Base-by-base conservation (phyloP, 1,284 basidiomycete species). In the Pseudozyma flocculosa region DNA sequence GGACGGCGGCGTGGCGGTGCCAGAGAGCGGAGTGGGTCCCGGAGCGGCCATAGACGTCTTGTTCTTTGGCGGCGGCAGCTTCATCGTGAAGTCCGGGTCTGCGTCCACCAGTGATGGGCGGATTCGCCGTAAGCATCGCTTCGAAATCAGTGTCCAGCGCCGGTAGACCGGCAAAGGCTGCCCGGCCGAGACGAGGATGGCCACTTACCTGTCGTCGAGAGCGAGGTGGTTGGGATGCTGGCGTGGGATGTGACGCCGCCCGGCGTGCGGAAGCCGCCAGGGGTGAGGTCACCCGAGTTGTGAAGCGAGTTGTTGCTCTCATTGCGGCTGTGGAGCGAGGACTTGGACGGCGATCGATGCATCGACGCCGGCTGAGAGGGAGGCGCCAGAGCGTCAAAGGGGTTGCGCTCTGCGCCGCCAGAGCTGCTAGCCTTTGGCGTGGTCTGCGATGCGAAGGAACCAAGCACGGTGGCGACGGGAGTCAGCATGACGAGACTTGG, bases 41-140 rank as follows among this genome's bases (percentile, higher is more conserved):
- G 46, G 21, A n/a, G 54, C 37, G 17, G 57, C 49, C 15, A 23
- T 7, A 10, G 65, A 58, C 19, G 49, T 34, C 42, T 64, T 67
- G 34, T 49, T 54, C 58, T 72, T 72, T 23, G 65, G 37, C 13
- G 73, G 71, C 2, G 75, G 75, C 13, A 78, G 46, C 44, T 66
- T 69, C 64, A 78, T 78, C 43, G 75, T 72, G 41, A 78, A 78
- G 44, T 78, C 75, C 0, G 74, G 72, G 30, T 62, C 40, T 38
- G 37, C 15, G 15, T 21, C 7, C 26, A 29, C 15, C 7, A 17
- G 15, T 14, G 15, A 38, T 7, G 37, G 37, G 19, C 5, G 37
- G 37, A 34, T 34, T 34, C 10, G 11, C 32, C 32, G 17, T 11
- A 34, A 34, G n/a, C n/a, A n/a, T n/a, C n/a, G n/a, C n/a, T n/a